Evolutionary conservation across 2,329 filamentous ascomycete species (phyloP).

Genomic region (Diaporthe eres): DNA sequence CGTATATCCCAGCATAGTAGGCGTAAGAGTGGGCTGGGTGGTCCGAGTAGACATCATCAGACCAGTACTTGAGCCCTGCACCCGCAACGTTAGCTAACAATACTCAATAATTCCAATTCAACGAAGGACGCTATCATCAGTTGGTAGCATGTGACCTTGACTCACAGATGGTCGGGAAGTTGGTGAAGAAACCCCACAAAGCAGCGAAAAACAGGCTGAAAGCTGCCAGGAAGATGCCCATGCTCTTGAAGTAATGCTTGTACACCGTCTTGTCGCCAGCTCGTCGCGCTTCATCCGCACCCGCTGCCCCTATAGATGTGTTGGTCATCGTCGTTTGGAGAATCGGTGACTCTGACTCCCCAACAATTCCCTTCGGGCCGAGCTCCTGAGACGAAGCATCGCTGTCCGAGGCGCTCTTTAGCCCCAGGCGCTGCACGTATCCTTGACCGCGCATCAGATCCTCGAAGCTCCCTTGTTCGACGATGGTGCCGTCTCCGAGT

Average conservation of each 20-base stretch:
- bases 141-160: too few relatives aligned
- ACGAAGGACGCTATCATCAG: too few relatives aligned
- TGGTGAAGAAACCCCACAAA: conserved; percentile 48
- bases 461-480: conserved; percentile 60
- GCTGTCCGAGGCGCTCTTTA: conserved; percentile 46
- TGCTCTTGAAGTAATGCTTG: conserved; percentile 51
- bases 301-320: neutral
- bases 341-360: conserved; percentile 6
- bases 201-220: conserved; percentile 44
- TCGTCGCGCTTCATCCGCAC: neutral
- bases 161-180: conserved; percentile 53
- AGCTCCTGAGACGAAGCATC: conserved; percentile 36
- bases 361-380: neutral
- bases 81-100: neutral
- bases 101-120: too few relatives aligned
- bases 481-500: conserved; percentile 56
- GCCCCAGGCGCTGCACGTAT: conserved; percentile 56
- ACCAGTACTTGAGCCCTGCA: conserved; percentile 51
- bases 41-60: conserved; percentile 41
- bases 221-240: conserved; percentile 40
- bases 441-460: conserved; percentile 54
- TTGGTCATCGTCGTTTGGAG: conserved; percentile 33
- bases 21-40: conserved; percentile 41
- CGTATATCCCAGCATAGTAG: conserved; percentile 48
- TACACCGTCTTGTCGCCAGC: conserved; percentile 49